A percentile compares a stretch with the other conserved stretches of the same genome.
Conservation (phyloP, 345 rosid species). For the Eucalyptus viminalis region DNA sequence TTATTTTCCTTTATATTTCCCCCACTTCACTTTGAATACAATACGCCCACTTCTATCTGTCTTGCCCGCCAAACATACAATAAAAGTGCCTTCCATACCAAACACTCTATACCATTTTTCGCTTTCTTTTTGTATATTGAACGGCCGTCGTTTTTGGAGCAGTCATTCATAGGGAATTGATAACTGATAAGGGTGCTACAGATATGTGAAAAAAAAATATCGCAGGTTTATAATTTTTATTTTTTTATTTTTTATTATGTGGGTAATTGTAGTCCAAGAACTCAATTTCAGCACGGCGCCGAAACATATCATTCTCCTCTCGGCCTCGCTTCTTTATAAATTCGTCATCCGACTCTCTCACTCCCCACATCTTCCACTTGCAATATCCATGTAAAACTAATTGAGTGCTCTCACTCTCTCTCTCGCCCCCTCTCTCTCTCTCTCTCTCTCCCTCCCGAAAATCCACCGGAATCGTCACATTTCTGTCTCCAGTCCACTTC, state of each 20-base stretch:
- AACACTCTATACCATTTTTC: background rate
- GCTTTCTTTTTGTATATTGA: background rate
- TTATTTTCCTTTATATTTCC: background rate
- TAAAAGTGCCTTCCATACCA: background rate
- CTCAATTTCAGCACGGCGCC: background rate
- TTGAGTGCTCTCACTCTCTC: background rate
- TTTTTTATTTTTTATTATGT: background rate
- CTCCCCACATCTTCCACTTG: background rate
- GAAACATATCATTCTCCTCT: background rate
- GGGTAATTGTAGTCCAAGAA: background rate
- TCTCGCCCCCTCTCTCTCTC: background rate
- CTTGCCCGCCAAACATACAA: background rate
- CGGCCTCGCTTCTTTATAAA: background rate
- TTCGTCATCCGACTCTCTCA: background rate
- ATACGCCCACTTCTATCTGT: background rate
- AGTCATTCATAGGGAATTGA: background rate
- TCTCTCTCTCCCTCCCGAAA: background rate
- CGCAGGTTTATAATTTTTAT: background rate
- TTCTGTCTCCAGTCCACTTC: background rate
- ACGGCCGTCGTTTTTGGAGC: background rate
- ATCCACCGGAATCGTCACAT: background rate
- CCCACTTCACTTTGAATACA: background rate
- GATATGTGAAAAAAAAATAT: background rate
- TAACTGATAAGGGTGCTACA: background rate
- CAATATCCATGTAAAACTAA: background rate